Evolutionary conservation across 83 land plant species (phyloP), one percentile per base, ranked within the genome.

Genomic region (Picea engelmannii): DNA sequence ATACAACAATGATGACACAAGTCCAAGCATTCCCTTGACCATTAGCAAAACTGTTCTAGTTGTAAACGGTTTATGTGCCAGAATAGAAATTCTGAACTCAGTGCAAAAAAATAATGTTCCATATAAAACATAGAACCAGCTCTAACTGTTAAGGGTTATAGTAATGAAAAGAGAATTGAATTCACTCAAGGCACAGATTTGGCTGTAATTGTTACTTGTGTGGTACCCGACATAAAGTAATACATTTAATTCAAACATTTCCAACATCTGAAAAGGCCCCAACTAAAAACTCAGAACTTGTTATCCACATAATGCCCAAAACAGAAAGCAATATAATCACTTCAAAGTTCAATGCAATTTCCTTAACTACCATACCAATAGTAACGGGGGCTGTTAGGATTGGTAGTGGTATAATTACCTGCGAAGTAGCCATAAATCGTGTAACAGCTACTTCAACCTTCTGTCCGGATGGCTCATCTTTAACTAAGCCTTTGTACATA

Each of bases 401-500:
- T 23, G 12, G 31, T 10, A 67, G 17, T 67, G 20, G 12, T 47
- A 27, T 78, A 27, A 69, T 79, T 86, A 90, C 93, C 91, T 93
- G 91, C 20, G 75, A 76, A 13, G 88, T 80, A 15, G 88, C 85
- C 78, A 85, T 81, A 70, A 91, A 82, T n/a, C 88, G 85, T 38
- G 85, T 84, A 13, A 93, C 90, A 23, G 91, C 89, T 52, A 89
- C 93, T 65, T 93, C 95, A 78, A 84, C 55, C 78, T 78, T 91
- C 78, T 86, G 89, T 42, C 86, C 79, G 8, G 85, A 84, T 42
- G 82, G 5, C 52, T 87, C 93, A 79, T 93, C 95, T 12, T 85
- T 89, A 84, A 93, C 84, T 6, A 87, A 91, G 59, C 91, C 95
- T 79, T 75, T 86, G 47, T 89, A 93, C 70, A 87, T 83, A 25